phyloP scores from a whole-genome alignment of 2,329 filamentous ascomycete species.

The Cladosporium sphaerospermum region DNA sequence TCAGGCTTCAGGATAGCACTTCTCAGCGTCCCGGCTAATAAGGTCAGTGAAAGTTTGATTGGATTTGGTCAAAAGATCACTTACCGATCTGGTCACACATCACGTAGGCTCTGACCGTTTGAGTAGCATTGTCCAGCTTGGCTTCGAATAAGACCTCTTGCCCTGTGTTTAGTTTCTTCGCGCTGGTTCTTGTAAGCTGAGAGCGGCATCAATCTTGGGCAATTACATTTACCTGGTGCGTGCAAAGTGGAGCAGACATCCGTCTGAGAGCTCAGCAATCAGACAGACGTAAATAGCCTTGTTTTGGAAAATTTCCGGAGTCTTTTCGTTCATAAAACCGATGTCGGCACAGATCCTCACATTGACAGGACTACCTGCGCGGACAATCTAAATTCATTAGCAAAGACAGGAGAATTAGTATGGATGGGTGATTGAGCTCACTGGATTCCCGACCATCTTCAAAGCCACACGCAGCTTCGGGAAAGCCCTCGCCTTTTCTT shows the following conservation, averaged over 20 bases:
- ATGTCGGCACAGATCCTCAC: slow-evolving; percentile 61
- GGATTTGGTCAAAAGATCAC: slow-evolving; percentile 14
- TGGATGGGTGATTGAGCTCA: slow-evolving; percentile 27
- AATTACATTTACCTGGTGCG: slow-evolving; percentile 47
- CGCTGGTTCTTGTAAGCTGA: slow-evolving; percentile 41
- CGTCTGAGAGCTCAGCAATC: slow-evolving; percentile 64
- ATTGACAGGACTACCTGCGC: slow-evolving; percentile 42
- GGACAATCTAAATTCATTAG: slow-evolving; percentile 17
- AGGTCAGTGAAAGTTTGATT: slow-evolving; percentile 5
- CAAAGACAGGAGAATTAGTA: not conserved
- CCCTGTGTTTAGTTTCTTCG: slow-evolving; percentile 57
- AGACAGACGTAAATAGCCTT: slow-evolving; percentile 65
- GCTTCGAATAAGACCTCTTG: slow-evolving; percentile 57
- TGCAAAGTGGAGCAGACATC: slow-evolving; percentile 62
- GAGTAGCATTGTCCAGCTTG: slow-evolving; percentile 47
- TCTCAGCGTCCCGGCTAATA: slow-evolving; percentile 50
- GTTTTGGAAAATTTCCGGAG: slow-evolving; percentile 56
- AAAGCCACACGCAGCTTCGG: slow-evolving; percentile 58
- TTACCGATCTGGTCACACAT: slow-evolving; percentile 79
- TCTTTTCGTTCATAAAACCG: slow-evolving; percentile 63
- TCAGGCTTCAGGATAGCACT: slow-evolving; percentile 47
- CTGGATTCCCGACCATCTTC: slow-evolving; percentile 43
- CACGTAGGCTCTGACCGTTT: slow-evolving; percentile 59
- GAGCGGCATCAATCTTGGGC: not conserved
- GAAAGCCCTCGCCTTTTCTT: slow-evolving; percentile 61